Evolutionary conservation across 768 basidiomycete species (phyloP), one percentile per base, ranked within the genome.

Genomic region (Serendipita vermifera): DNA sequence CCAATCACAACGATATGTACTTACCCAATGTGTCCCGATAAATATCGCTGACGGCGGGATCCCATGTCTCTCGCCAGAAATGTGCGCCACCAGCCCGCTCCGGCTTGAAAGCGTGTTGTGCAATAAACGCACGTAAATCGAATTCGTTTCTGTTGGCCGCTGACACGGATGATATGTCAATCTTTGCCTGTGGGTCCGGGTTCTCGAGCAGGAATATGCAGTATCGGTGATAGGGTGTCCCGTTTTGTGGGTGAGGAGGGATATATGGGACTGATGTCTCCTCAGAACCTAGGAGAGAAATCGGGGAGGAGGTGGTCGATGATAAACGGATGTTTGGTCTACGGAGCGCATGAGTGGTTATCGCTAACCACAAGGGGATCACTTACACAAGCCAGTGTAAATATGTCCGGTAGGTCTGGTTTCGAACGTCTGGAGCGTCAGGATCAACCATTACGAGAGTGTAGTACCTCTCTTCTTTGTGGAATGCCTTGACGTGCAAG

Each of bases 221-320:
- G 67, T 94, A 96, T 59, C 94, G 89, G 69, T 99, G 94, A 69
- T 88, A 91, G 0, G 81, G 80, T 9, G 91, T 85, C 51, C 92
- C 91, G 33, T 78, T 77, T 65, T 90, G 86, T 2, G 94, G 94
- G 61, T 96, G 91, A 3, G 93, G 96, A 3, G 94, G 87, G 60
- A 93, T 73, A 68, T 93, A 97, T 85, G 66, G 87, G 85, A 1
- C n/a, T n/a, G n/a, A 73, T 67, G 59, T 77, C 72, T 54, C 75
- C 63, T 33, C 73, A 63, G 2, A 69, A 9, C 27, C 31, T 26
- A 33, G 15, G 38, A 59, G 17, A 20, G 22, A 3, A 24, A 55
- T 27, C 33, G 22, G 51, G n/a, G 38, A 54, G 11, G 61, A 64
- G 56, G 62, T 70, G 38, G 68, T 62, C 64, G 73, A 71, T n/a